Conservation (phyloP, 768 basidiomycete genomes). For the Termitomyces sp. region DNA sequence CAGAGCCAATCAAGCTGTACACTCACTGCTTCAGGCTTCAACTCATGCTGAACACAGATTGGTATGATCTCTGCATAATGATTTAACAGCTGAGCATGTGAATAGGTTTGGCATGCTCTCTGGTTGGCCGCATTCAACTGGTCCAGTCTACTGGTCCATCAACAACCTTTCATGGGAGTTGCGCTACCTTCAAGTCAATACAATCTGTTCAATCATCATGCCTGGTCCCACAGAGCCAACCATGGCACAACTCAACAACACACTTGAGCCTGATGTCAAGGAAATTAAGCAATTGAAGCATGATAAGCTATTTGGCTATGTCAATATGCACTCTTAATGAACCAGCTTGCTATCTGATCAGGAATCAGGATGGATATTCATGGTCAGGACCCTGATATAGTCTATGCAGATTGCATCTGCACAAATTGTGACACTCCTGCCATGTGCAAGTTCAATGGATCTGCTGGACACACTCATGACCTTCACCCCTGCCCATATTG, state of each 20-base stretch:
- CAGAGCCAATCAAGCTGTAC: not conserved
- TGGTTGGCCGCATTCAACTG: slow-evolving; percentile 21
- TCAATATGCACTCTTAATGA: too few species aligned
- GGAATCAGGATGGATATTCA: slow-evolving; percentile 24
- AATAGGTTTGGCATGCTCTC: slow-evolving; percentile 22
- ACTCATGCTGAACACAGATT: not conserved
- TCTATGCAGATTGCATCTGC: slow-evolving; percentile 22
- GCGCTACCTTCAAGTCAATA: slow-evolving; percentile 19
- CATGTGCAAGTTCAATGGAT: slow-evolving; percentile 13
- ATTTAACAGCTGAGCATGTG: too few species aligned
- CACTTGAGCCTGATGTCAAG: slow-evolving; percentile 13
- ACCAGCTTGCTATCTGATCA: too few species aligned
- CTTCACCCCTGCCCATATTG: slow-evolving; percentile 26
- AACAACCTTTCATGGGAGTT: slow-evolving; percentile 18
- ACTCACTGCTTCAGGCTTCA: not conserved
- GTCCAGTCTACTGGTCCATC: slow-evolving; percentile 20
- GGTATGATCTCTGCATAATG: not conserved
- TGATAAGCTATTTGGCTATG: slow-evolving; percentile 8
- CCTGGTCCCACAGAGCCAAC: slow-evolving; percentile 24
- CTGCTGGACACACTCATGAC: slow-evolving; percentile 21
- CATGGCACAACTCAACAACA: slow-evolving; percentile 21
- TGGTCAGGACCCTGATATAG: slow-evolving; percentile 7
- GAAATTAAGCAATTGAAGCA: slow-evolving; percentile 19
- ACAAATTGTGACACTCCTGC: slow-evolving; percentile 25
- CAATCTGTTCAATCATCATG: slow-evolving; percentile 17